Evolutionary conservation across 139 green algal genomes (phyloP).

Genomic region (Tetraselmis chui): DNA sequence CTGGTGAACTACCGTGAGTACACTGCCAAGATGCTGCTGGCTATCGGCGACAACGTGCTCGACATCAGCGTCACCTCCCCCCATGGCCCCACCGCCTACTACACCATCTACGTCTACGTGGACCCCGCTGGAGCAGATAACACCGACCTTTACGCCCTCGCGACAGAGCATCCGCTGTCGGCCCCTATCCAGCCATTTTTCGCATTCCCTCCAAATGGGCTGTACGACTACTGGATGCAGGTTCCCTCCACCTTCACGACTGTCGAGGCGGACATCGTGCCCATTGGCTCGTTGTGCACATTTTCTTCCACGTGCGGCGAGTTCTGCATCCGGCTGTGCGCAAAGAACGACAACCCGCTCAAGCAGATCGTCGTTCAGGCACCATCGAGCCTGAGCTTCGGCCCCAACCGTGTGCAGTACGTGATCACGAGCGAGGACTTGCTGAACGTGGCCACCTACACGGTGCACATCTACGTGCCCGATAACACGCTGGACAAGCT

Average conservation of each 20-base stretch:
- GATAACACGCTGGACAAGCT: background rate
- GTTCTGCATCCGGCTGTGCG: background rate
- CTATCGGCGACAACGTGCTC: slow-evolving; percentile 11
- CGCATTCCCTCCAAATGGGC: background rate
- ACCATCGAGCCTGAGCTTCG: background rate
- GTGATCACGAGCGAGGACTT: background rate
- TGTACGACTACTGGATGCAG: background rate
- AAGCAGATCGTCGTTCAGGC: background rate
- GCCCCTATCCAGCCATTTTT: background rate
- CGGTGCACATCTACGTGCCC: background rate
- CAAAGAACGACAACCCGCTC: background rate
- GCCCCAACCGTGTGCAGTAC: background rate
- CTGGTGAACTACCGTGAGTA: background rate
- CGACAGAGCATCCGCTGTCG: background rate
- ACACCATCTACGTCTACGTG: slow-evolving; percentile 2
- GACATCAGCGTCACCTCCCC: slow-evolving; percentile 13
- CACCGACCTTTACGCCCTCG: background rate
- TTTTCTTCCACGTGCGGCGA: background rate
- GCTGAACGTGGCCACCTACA: slow-evolving; percentile 1
- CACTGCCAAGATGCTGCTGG: background rate
- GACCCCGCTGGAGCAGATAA: background rate
- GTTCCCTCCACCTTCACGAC: background rate
- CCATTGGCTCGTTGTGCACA: background rate
- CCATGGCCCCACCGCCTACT: slow-evolving; percentile 6
- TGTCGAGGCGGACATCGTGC: background rate